These are phyloP conservation scores for Eutrema heterophyllum DNA, from an alignment of 345 rosid species.

Conservation along the genomic window DNA sequence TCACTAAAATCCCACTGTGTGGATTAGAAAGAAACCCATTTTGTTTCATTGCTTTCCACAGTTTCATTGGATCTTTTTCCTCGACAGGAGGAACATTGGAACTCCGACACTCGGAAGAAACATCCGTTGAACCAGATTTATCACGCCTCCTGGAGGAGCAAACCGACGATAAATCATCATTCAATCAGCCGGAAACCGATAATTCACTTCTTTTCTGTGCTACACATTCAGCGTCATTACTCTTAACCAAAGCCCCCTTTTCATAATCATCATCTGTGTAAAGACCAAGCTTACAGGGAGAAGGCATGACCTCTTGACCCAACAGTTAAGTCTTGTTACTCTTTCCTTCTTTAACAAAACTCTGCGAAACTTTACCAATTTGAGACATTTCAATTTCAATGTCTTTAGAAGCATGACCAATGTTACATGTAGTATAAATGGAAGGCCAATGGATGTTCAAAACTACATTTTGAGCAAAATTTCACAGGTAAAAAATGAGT, in stretches of 20 bases:
- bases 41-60: slow-evolving; percentile 88
- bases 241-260: slow-evolving; percentile 20
- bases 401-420: slow-evolving; percentile 17
- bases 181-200: slow-evolving; percentile 48
- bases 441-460: not conserved
- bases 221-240: slow-evolving; percentile 20
- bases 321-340: not conserved
- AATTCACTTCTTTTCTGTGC: slow-evolving; percentile 36
- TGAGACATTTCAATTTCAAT: slow-evolving; percentile 30
- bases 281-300: slow-evolving; percentile 36
- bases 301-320: slow-evolving; percentile 20
- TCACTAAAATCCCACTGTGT: slow-evolving; percentile 7
- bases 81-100: slow-evolving; percentile 42
- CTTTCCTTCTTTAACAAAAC: slow-evolving; percentile 4
- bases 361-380: slow-evolving; percentile 16
- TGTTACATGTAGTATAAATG: slow-evolving; percentile 10
- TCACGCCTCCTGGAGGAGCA: slow-evolving; percentile 29
- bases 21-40: slow-evolving; percentile 76
- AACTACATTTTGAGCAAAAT: no score
- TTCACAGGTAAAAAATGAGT: no score
- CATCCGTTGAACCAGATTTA: slow-evolving; percentile 32
- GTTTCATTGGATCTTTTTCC: slow-evolving; percentile 56
- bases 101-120: slow-evolving; percentile 70
- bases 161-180: slow-evolving; percentile 32
- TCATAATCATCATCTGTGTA: slow-evolving; percentile 27